These are phyloP conservation scores for Corymbia calophylla DNA, from an alignment of 441 rosid genomes.

Conservation along the genomic window DNA sequence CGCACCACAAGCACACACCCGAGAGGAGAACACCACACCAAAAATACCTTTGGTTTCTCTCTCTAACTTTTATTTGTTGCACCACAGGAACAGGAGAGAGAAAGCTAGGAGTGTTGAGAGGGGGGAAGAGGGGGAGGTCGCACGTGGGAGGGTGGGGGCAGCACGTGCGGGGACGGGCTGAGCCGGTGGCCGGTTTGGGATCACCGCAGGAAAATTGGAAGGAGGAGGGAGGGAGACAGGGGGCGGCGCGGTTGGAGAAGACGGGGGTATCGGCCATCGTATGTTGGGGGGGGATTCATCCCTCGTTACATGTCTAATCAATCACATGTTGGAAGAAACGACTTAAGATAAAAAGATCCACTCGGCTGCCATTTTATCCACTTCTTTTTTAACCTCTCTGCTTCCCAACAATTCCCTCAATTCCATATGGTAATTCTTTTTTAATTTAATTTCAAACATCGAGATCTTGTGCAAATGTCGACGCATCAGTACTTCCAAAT, in stretches of 20 bases:
- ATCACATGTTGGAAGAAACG: neutral
- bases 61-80: constrained; percentile 61
- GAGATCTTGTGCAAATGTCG: neutral
- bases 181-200: constrained; percentile 32
- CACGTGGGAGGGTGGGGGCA: constrained; percentile 28
- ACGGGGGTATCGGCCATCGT: neutral
- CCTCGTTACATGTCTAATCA: neutral
- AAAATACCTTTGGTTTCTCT: constrained; percentile 16
- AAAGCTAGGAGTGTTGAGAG: neutral
- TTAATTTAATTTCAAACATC: neutral
- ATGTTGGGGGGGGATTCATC: neutral
- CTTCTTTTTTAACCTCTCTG: neutral
- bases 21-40: constrained; percentile 1
- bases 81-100: constrained; percentile 35
- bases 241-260: constrained; percentile 18
- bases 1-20: neutral
- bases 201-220: neutral
- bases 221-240: constrained; percentile 9
- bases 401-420: neutral
- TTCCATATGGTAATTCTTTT: too few relatives aligned
- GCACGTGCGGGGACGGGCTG: constrained; percentile 15
- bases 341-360: neutral
- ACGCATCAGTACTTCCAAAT: neutral
- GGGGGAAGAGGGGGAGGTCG: neutral
- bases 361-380: neutral